These are phyloP conservation scores for Pseudogymnoascus sp. DNA, from an alignment of 2,329 filamentous ascomycete species.

Conservation along the genomic window DNA sequence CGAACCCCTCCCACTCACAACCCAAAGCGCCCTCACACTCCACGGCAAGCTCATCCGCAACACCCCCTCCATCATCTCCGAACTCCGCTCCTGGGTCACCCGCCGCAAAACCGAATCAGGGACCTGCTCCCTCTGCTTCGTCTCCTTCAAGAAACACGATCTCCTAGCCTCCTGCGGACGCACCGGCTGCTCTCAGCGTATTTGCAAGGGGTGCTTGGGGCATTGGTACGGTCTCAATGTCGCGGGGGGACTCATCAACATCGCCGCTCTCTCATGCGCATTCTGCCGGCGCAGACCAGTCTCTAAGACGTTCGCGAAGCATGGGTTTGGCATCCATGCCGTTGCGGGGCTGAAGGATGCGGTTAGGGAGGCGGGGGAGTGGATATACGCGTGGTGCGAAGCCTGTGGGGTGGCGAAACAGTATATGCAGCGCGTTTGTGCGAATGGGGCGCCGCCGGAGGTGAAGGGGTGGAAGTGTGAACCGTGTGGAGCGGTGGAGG, in stretches of 20 bases:
- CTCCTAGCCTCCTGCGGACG: not conserved
- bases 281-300: not conserved
- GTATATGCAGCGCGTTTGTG: not conserved
- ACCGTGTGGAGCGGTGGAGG: not conserved
- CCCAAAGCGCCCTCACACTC: not conserved
- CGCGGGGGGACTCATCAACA: not conserved
- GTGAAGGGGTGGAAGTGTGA: not conserved
- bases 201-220: not conserved
- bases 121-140: not conserved
- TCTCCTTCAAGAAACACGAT: not conserved
- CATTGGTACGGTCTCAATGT: not conserved
- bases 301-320: not conserved
- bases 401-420: slow-evolving; percentile 20
- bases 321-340: not conserved
- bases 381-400: slow-evolving; percentile 16
- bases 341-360: not conserved
- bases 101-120: not conserved
- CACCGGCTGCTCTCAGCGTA: not conserved
- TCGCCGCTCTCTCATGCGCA: not conserved
- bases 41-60: not conserved
- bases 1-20: not conserved
- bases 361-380: not conserved
- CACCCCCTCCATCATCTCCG: not conserved
- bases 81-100: not conserved
- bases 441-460: not conserved